Percentiles rank a stretch among this genome's conserved stretches.
Evolutionary conservation across 495 filamentous ascomycete genomes (phyloP).

Genomic region (Hypoxylon cercidicola): DNA sequence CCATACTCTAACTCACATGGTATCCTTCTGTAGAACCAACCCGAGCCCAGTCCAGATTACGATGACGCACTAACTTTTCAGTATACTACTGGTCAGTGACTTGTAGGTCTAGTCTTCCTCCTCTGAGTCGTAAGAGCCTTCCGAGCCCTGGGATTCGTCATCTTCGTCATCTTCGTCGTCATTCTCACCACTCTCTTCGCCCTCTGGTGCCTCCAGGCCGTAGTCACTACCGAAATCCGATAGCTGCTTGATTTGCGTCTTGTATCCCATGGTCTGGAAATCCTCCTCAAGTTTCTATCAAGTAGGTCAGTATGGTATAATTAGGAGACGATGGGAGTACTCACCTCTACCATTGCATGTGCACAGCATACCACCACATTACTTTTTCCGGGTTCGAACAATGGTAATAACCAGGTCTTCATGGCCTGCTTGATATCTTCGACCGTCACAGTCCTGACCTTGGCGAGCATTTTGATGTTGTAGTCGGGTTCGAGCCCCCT

Average conservation of each 20-base stretch:
- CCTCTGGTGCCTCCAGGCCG: slow-evolving; percentile 77
- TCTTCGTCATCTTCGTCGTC: slow-evolving; percentile 68
- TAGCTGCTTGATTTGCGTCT: slow-evolving; percentile 76
- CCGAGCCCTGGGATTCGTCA: slow-evolving; percentile 41
- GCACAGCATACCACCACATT: slow-evolving; percentile 92
- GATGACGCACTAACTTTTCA: slow-evolving; percentile 25
- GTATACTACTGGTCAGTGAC: neutral
- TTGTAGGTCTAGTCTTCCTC: slow-evolving; percentile 38
- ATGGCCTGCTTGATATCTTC: slow-evolving; percentile 83
- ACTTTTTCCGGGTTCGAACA: slow-evolving; percentile 79
- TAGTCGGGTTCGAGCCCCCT: slow-evolving; percentile 81
- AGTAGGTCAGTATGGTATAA: slow-evolving; percentile 31
- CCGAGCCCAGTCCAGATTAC: neutral
- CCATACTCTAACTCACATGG: slow-evolving; percentile 17
- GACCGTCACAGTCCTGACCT: slow-evolving; percentile 76
- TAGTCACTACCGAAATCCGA: slow-evolving; percentile 92
- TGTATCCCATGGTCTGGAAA: slow-evolving; percentile 80
- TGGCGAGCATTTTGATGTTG: slow-evolving; percentile 76
- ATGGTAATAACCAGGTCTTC: slow-evolving; percentile 76
- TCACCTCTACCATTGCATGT: slow-evolving; percentile 83
- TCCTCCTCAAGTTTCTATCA: slow-evolving; percentile 73
- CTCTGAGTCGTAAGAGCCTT: slow-evolving; percentile 48
- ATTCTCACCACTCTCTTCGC: slow-evolving; percentile 72
- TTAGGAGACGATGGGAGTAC: slow-evolving; percentile 37
- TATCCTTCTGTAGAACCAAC: slow-evolving; percentile 20